These are phyloP conservation scores for Cruciata laevipes DNA, from an alignment of 257 asterid genomes.

Conservation along the genomic window DNA sequence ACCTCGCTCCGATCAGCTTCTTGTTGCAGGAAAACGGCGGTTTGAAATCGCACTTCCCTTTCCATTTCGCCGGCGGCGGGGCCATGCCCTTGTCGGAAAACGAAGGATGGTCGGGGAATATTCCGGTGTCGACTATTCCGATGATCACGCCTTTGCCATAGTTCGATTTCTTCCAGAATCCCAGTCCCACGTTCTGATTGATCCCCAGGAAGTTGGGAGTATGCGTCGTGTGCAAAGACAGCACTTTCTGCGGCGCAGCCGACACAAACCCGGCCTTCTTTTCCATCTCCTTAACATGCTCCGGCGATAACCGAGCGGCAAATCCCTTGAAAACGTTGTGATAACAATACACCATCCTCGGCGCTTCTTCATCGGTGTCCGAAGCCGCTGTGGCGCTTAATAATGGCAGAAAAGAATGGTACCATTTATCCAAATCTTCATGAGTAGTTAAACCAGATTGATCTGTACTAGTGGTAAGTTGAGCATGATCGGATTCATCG, in stretches of 20 bases:
- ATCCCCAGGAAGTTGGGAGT: slow-evolving; percentile 8
- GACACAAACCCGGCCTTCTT: slow-evolving; percentile 11
- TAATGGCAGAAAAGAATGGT: slow-evolving; percentile 7
- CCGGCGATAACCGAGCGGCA: slow-evolving; percentile 7
- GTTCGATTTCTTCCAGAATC: slow-evolving; percentile 4
- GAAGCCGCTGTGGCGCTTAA: not conserved
- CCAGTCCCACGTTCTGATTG: not conserved
- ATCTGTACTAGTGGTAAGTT: not conserved
- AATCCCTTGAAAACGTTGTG: slow-evolving; percentile 11
- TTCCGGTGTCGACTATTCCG: not conserved
- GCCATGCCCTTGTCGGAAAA: slow-evolving; percentile 8
- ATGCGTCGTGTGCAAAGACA: slow-evolving; percentile 2
- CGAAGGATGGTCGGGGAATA: slow-evolving; percentile 2
- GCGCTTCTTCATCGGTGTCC: not conserved
- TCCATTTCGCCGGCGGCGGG: slow-evolving; percentile 9
- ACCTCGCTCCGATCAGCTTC: slow-evolving; percentile 3
- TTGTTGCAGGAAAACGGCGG: not conserved
- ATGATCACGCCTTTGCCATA: slow-evolving; percentile 3
- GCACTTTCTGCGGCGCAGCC: not conserved
- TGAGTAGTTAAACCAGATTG: not conserved
- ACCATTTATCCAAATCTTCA: slow-evolving; percentile 11
- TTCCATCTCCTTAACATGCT: slow-evolving; percentile 3
- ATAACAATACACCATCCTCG: not conserved
- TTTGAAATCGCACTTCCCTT: not conserved
- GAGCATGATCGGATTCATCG: not conserved